Percentiles rank a stretch among this genome's conserved stretches.
phyloP scores from a whole-genome alignment of 495 filamentous ascomycete genomes.

The Penicillium arizonense region DNA sequence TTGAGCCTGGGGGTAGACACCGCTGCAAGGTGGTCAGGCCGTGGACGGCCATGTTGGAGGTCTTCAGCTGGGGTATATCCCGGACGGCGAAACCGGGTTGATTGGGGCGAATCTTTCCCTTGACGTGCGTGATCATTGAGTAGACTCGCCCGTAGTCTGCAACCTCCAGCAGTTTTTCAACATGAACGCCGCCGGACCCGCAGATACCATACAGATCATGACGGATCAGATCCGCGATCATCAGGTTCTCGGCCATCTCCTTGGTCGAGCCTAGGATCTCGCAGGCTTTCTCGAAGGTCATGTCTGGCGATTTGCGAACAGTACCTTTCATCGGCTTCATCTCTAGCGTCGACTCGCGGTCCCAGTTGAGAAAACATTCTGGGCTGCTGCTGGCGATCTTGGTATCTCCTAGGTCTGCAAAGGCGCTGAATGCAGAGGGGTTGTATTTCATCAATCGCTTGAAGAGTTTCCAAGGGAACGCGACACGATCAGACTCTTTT shows the following conservation, averaged over 20 bases:
- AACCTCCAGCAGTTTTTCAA: slow-evolving; percentile 72
- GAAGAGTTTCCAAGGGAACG: slow-evolving; percentile 68
- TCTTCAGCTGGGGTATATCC: slow-evolving; percentile 32
- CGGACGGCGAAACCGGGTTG: slow-evolving; percentile 35
- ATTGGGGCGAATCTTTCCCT: slow-evolving; percentile 55
- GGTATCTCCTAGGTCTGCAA: slow-evolving; percentile 63
- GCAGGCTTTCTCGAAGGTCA: slow-evolving; percentile 67
- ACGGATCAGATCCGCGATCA: slow-evolving; percentile 94
- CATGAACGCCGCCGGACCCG: slow-evolving; percentile 61
- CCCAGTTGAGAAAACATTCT: slow-evolving; percentile 84
- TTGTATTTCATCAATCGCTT: slow-evolving; percentile 67
- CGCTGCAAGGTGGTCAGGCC: slow-evolving; percentile 76
- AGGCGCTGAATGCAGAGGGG: slow-evolving; percentile 84
- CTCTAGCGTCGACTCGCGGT: slow-evolving; percentile 44
- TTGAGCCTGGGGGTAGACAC: slow-evolving; percentile 82
- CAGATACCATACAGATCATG: slow-evolving; percentile 86
- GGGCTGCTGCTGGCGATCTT: slow-evolving; percentile 85
- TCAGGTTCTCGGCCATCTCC: slow-evolving; percentile 93
- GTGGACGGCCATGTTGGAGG: slow-evolving; percentile 41
- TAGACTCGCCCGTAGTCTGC: slow-evolving; percentile 89
- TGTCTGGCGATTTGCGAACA: slow-evolving; percentile 64
- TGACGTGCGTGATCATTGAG: slow-evolving; percentile 85
- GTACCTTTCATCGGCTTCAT: slow-evolving; percentile 92
- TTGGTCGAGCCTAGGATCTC: slow-evolving; percentile 73
- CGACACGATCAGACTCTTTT: slow-evolving; percentile 15